phyloP scores from a whole-genome alignment of 192 early-diverging fungal genomes.

The Gonapodya sp. region DNA sequence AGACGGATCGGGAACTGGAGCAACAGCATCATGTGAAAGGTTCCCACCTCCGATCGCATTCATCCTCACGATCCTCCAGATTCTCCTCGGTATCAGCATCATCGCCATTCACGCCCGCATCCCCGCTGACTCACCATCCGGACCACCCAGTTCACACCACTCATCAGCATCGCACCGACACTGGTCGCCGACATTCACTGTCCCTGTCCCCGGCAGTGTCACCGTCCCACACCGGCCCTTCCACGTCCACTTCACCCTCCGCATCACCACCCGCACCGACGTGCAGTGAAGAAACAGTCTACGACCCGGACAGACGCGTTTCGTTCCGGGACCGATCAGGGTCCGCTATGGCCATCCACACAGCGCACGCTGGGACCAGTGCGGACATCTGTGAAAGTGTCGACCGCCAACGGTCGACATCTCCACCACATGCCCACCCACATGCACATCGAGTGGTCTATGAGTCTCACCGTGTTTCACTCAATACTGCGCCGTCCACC shows the following conservation, averaged over 20 bases:
- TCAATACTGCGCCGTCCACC: background rate
- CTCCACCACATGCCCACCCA: background rate
- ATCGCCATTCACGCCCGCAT: too few relatives aligned
- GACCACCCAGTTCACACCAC: too few relatives aligned
- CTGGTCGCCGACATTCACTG: too few relatives aligned
- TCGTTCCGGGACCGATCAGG: background rate
- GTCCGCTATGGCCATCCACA: background rate
- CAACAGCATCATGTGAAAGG: too few relatives aligned
- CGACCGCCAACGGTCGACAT: background rate
- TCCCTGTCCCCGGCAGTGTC: background rate
- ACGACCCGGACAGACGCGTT: background rate
- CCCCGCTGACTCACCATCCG: too few relatives aligned
- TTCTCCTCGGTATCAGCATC: too few relatives aligned
- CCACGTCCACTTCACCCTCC: background rate
- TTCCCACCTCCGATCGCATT: too few relatives aligned
- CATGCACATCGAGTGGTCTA: background rate
- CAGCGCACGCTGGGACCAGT: background rate
- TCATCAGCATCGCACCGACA: too few relatives aligned
- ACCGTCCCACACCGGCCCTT: background rate
- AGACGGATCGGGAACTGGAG: too few relatives aligned
- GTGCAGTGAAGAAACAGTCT: background rate
- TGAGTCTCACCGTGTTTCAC: background rate
- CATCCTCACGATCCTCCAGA: too few relatives aligned
- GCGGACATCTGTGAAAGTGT: background rate
- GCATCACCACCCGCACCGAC: background rate